Percentiles rank a stretch among this genome's conserved stretches.
These are phyloP conservation scores for Stemphylium beticola DNA, from an alignment of 2,329 filamentous ascomycete species.

Conservation along the genomic window DNA sequence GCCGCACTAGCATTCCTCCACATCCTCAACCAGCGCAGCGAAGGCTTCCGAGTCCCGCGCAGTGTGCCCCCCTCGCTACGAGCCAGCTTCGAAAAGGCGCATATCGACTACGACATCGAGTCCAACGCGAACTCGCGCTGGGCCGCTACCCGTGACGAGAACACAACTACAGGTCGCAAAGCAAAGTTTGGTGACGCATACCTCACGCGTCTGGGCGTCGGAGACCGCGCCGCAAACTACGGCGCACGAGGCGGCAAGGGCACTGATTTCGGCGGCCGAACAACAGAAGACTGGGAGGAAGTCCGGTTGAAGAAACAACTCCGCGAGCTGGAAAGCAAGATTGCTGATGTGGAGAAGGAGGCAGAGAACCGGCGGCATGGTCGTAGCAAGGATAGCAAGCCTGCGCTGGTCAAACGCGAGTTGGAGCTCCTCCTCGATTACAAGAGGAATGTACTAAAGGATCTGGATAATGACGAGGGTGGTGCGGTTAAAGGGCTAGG, in stretches of 20 bases:
- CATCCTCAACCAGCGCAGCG: conserved; percentile 93
- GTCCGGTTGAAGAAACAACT: conserved; percentile 93
- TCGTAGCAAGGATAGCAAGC: conserved; percentile 74
- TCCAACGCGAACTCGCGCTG: conserved; percentile 77
- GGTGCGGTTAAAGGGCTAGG: conserved; percentile 71
- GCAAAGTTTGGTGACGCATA: conserved; percentile 98
- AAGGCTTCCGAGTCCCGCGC: conserved; percentile 92
- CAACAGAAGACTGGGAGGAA: conserved; percentile 95
- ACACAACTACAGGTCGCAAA: conserved; percentile 85
- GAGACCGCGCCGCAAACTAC: conserved; percentile 73
- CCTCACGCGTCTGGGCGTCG: conserved; percentile 82
- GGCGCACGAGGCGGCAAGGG: conserved; percentile 68
- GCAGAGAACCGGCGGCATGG: conserved; percentile 63
- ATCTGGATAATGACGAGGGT: conserved; percentile 73
- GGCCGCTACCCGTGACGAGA: conserved; percentile 79
- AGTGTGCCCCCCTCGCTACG: conserved; percentile 90
- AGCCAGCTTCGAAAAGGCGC: conserved; percentile 89
- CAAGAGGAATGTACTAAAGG: conserved; percentile 80
- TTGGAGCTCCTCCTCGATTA: conserved; percentile 94
- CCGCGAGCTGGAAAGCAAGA: conserved; percentile 84
- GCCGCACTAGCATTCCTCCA: conserved; percentile 93
- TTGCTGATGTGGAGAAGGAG: conserved; percentile 78
- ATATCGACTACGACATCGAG: conserved; percentile 95
- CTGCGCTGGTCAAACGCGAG: conserved; percentile 91
- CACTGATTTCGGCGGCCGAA: conserved; percentile 87